Conservation (phyloP, 805 yeast genomes). For the Starmerella bombi region DNA sequence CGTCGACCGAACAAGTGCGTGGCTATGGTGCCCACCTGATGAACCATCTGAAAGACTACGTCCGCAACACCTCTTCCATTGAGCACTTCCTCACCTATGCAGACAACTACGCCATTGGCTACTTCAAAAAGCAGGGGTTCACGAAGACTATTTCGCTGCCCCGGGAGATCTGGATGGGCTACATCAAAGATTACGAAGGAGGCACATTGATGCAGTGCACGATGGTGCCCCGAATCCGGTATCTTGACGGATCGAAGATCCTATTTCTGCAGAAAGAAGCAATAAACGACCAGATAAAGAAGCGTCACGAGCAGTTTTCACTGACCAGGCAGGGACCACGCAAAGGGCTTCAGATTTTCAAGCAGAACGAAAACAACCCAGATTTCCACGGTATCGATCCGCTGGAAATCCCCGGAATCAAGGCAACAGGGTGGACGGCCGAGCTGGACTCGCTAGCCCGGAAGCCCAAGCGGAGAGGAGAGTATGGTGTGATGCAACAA, state of each 20-base stretch:
- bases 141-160: constrained; percentile 87
- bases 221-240: constrained; percentile 79
- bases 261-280: constrained; percentile 84
- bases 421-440: constrained; percentile 94
- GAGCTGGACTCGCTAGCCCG: constrained; percentile 97
- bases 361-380: constrained; percentile 27
- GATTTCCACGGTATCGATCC: constrained; percentile 44
- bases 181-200: constrained; percentile 96
- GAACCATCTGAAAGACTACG: constrained; percentile 96
- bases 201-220: constrained; percentile 97
- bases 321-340: constrained; percentile 24
- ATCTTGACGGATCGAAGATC: constrained; percentile 78
- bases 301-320: constrained; percentile 36
- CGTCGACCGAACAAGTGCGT: constrained; percentile 92
- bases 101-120: constrained; percentile 97
- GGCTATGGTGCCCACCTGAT: constrained; percentile 98
- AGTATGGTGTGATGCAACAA: constrained; percentile 85
- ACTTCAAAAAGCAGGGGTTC: constrained; percentile 95
- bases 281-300: constrained; percentile 66
- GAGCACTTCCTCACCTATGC: constrained; percentile 89
- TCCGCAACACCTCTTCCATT: constrained; percentile 71
- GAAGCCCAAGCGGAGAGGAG: constrained; percentile 87
- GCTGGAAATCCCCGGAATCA: constrained; percentile 71
- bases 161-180: constrained; percentile 89
- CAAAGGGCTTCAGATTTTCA: constrained; percentile 67